Conservation (phyloP, 306 rosid species). For the Pyrus betulifolia region DNA sequence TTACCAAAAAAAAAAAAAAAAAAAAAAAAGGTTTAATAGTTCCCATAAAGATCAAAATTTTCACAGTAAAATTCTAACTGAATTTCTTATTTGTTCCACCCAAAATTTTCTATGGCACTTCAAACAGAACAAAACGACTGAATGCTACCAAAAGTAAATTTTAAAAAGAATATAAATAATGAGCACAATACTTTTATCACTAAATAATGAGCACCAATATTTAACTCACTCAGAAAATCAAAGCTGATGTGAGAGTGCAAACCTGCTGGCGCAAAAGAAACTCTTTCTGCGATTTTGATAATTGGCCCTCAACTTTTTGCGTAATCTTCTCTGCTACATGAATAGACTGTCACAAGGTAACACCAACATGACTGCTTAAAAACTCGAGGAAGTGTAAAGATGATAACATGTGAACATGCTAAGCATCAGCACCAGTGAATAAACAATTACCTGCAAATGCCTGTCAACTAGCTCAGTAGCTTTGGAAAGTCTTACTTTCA, state of each 20-base stretch:
- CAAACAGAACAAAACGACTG: background rate
- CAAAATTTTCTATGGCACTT: background rate
- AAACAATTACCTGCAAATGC: conserved; percentile 74
- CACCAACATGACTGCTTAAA: conserved; percentile 19
- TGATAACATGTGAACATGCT: background rate
- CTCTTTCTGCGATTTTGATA: conserved; percentile 96
- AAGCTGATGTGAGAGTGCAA: conserved; percentile 23
- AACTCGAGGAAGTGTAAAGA: conserved; percentile 5
- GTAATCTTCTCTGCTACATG: conserved; percentile 99
- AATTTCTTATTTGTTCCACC: background rate
- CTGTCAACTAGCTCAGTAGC: conserved; percentile 95
- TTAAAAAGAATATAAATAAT: background rate
- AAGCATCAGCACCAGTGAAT: background rate
- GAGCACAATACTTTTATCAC: background rate
- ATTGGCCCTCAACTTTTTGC: conserved; percentile 95
- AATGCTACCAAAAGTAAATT: background rate
- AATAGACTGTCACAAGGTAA: conserved; percentile 64
- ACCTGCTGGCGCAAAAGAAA: conserved; percentile 99
- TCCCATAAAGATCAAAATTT: background rate
- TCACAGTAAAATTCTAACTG: background rate
- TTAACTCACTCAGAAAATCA: background rate
- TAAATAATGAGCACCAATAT: background rate
- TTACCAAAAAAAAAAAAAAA: background rate
- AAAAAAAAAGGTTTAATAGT: background rate
- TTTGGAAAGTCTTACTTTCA: conserved; percentile 89